Percentiles rank a stretch among this genome's conserved stretches.
These are phyloP conservation scores for Brassica cretica DNA, from an alignment of 345 rosid species.

Conservation along the genomic window DNA sequence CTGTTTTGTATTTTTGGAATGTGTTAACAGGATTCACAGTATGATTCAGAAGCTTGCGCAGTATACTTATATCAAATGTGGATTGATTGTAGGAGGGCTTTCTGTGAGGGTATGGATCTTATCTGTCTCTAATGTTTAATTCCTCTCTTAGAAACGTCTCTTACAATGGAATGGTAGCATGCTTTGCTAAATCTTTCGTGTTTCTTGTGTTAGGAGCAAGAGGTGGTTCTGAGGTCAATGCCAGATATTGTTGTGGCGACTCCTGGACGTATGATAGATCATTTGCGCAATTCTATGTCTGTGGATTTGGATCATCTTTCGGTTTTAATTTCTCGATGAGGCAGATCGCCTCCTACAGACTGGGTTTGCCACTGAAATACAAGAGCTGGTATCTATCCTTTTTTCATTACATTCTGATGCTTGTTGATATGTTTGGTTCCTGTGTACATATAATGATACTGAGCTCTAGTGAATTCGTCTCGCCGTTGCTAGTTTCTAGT, in stretches of 20 bases:
- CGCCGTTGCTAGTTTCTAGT: background rate
- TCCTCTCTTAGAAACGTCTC: background rate
- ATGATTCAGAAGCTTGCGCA: slow-evolving; percentile 88
- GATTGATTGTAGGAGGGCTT: slow-evolving; percentile 93
- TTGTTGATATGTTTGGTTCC: background rate
- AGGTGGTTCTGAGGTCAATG: slow-evolving; percentile 80
- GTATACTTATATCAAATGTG: slow-evolving; percentile 85
- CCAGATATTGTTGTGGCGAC: slow-evolving; percentile 99
- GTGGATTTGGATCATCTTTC: slow-evolving; percentile 92
- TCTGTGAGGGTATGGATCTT: slow-evolving; percentile 63
- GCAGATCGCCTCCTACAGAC: slow-evolving; percentile 98
- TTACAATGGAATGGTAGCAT: background rate
- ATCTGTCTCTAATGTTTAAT: background rate
- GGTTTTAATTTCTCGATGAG: slow-evolving; percentile 89
- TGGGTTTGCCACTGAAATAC: slow-evolving; percentile 92
- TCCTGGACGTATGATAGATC: slow-evolving; percentile 98
- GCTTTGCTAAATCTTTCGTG: slow-evolving; percentile 17
- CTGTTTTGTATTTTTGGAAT: background rate
- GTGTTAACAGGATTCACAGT: slow-evolving; percentile 79
- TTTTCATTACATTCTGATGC: background rate
- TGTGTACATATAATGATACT: background rate
- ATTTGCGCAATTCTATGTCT: slow-evolving; percentile 91
- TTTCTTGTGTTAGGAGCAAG: slow-evolving; percentile 65
- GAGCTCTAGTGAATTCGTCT: background rate
- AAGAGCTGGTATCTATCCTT: slow-evolving; percentile 68